Percentiles rank a stretch among this genome's conserved stretches.
Evolutionary conservation across 2,329 filamentous ascomycete genomes (phyloP).

Genomic region (Pleoardoris graminearum): DNA sequence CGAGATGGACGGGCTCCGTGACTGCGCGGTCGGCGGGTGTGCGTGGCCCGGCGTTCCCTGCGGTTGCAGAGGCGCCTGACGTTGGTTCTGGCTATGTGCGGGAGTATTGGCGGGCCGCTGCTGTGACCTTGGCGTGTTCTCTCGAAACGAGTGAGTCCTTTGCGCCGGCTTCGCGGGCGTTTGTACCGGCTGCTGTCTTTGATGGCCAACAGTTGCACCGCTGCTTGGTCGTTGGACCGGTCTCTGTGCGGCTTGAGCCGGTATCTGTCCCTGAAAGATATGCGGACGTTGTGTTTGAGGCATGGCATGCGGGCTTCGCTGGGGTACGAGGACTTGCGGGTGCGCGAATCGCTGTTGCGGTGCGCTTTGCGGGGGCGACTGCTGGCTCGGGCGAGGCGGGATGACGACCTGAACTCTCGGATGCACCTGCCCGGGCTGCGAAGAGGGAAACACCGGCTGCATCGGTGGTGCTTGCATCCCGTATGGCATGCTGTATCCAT

Average conservation of each 20-base stretch:
- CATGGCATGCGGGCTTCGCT: slow-evolving; percentile 21
- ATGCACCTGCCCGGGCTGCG: slow-evolving; percentile 21
- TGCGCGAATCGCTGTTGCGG: slow-evolving; percentile 24
- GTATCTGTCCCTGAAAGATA: slow-evolving; percentile 36
- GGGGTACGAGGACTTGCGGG: slow-evolving; percentile 36
- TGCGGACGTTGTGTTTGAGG: slow-evolving; percentile 30
- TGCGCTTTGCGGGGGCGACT: slow-evolving; percentile 27
- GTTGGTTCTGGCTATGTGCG: slow-evolving; percentile 24
- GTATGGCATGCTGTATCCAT: slow-evolving; percentile 29
- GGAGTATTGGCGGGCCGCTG: slow-evolving; percentile 35
- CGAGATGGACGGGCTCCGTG: slow-evolving; percentile 37
- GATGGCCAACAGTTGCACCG: slow-evolving; percentile 18
- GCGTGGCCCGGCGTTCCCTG: slow-evolving; percentile 36
- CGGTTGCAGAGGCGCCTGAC: slow-evolving; percentile 35
- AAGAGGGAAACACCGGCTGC: slow-evolving; percentile 28
- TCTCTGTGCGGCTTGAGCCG: slow-evolving; percentile 20
- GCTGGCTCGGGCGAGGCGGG: slow-evolving; percentile 29
- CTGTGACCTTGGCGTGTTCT: slow-evolving; percentile 33
- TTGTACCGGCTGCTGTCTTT: slow-evolving; percentile 20
- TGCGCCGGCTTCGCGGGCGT: slow-evolving; percentile 45
- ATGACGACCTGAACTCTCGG: slow-evolving; percentile 21
- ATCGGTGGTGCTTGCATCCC: slow-evolving; percentile 25
- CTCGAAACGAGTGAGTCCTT: slow-evolving; percentile 43
- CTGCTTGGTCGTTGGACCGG: slow-evolving; percentile 23
- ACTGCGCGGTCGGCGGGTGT: slow-evolving; percentile 32